Evolutionary conservation across 73 alveolate species (phyloP).

Genomic region (Tetrahymena elliotti): DNA sequence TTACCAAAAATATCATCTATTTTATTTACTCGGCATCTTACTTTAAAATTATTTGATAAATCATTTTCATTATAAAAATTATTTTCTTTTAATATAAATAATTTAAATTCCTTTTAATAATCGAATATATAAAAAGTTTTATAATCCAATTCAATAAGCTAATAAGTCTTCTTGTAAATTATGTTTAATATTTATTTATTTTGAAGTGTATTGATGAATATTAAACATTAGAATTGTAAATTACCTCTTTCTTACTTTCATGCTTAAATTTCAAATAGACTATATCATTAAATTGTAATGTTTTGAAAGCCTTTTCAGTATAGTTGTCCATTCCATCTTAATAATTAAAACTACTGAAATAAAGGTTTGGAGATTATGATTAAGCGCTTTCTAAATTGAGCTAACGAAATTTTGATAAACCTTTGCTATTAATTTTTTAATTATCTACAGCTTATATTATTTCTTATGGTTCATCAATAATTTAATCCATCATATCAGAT

Average conservation of each 20-base stretch:
- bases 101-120: no score
- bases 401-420: neutral
- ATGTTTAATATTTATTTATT: no score
- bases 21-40: no score
- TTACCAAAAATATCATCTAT: no score
- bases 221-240: neutral
- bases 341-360: neutral
- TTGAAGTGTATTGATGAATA: neutral
- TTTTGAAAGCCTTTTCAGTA: neutral
- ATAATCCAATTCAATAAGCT: no score
- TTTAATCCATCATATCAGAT: neutral
- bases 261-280: neutral
- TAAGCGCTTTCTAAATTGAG: neutral
- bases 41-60: no score
- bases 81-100: no score
- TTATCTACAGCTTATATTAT: neutral
- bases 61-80: no score
- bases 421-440: neutral
- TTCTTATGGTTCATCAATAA: neutral
- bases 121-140: no score
- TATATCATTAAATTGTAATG: neutral
- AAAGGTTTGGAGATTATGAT: neutral
- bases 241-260: neutral
- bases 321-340: neutral
- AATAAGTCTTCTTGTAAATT: no score